Percentiles rank a stretch among this genome's conserved stretches.
phyloP scores from a whole-genome alignment of 2,329 filamentous ascomycete genomes.

The Fusarium siculi region DNA sequence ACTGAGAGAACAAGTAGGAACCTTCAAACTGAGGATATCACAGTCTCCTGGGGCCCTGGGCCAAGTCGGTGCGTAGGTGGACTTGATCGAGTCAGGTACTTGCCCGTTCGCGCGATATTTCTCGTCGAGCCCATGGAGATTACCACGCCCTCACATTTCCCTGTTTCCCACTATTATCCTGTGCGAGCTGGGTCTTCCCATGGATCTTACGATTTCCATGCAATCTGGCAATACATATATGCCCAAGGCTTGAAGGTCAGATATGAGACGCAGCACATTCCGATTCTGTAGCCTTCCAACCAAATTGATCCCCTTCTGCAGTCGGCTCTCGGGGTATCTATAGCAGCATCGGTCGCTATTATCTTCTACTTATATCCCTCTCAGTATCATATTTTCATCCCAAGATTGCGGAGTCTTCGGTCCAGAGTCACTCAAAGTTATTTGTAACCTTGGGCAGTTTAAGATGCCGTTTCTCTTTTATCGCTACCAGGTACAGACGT shows the following conservation, averaged over 20 bases:
- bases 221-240: too few relatives aligned
- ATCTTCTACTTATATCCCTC: too few relatives aligned
- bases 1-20: accelerated
- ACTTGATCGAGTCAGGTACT: accelerated
- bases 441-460: background rate
- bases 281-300: background rate
- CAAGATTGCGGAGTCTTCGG: too few relatives aligned
- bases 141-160: background rate
- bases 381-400: too few relatives aligned
- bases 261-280: background rate
- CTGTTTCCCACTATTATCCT: background rate
- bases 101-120: background rate
- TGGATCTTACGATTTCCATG: too few relatives aligned
- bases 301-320: background rate
- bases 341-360: too few relatives aligned
- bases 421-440: background rate
- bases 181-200: too few relatives aligned
- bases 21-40: accelerated
- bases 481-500: accelerated
- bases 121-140: background rate
- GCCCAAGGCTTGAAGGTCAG: too few relatives aligned
- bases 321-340: background rate
- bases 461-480: background rate
- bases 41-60: background rate
- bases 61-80: accelerated